Base-by-base conservation (phyloP, 176 grass and related monocot genomes). In the Puya raimondii region DNA sequence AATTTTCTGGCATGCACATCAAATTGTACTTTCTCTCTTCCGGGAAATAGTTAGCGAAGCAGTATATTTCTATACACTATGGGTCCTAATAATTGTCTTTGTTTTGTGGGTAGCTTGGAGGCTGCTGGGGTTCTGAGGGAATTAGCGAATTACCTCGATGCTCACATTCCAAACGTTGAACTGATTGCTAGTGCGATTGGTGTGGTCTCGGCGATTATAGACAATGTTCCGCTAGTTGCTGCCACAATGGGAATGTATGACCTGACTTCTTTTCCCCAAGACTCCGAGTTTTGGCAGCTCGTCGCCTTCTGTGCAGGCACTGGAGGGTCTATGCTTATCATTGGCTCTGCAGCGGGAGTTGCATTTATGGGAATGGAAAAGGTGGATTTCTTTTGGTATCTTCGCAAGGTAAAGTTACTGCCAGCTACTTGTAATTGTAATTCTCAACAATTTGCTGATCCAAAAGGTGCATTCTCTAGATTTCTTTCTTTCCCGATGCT, bases 331-430 rank as follows among this genome's bases (percentile, higher is more conserved):
- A 96, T 96, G 93, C 86, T 96, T 74, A 87, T 96, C 59, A 96
- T 96, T 73, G 93, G 93, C 63, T 96, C 89, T 64, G 93, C 93
- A 63, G 89, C 93, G 72, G 93, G 93, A 49, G 93, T 97, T 64
- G 93, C 89, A 70, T 97, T 92, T 72, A 97, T 97, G 93, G 93
- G 89, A 78, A 85, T 97, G 79, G 93, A 97, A 75, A 97, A 90
- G 74, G 87, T 97, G 69, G 86, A 97, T 85, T 97, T 97, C 86
- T 92, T 97, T 87, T 92, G 93, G 93, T 97, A 97, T 81, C 70
- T 97, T 77, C 81, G 82, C 29, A 92, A 97, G 93, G 93, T 97
- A 82, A 89, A 77, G 10, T 42, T 42, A 42, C 33, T 42, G 33
- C 33, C 33, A 42, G 33, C 33, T 42, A 42, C 33, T 42, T 42